Percentiles rank a stretch among this genome's conserved stretches.
Conservation (phyloP, 345 rosid species). For the Citropsis articulata region DNA sequence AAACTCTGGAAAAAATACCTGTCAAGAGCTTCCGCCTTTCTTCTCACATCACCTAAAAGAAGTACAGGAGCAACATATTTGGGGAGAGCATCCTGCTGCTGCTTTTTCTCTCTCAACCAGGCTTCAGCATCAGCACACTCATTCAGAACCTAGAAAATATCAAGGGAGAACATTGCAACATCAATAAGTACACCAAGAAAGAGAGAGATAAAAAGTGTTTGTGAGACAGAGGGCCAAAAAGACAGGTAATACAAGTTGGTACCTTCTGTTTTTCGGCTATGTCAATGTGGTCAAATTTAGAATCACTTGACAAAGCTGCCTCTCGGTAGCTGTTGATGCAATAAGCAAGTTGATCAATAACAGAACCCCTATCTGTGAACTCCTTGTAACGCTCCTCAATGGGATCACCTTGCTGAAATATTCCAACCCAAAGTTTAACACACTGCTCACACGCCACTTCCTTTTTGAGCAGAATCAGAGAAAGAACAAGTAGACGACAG, state of each 20-base stretch:
- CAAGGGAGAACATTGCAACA: background rate
- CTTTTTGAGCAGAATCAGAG: background rate
- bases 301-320: conserved; percentile 70
- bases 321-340: conserved; percentile 89
- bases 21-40: conserved; percentile 78
- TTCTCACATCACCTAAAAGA: conserved; percentile 71
- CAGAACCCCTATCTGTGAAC: conserved; percentile 61
- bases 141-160: conserved; percentile 55
- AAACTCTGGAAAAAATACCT: conserved; percentile 34
- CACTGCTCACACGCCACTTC: background rate
- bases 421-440: background rate
- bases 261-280: conserved; percentile 88
- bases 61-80: conserved; percentile 66
- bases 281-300: conserved; percentile 96
- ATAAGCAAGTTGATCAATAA: conserved; percentile 64
- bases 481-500: background rate
- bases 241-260: background rate
- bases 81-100: conserved; percentile 84
- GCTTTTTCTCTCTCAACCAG: conserved; percentile 79
- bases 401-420: conserved; percentile 84
- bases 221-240: background rate
- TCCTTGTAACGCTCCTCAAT: conserved; percentile 84
- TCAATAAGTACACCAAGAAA: background rate
- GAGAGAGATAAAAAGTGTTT: no score
- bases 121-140: conserved; percentile 89